A percentile compares a stretch with the other conserved stretches of the same genome.
These are phyloP conservation scores for Myxozyma nipponensis DNA, from an alignment of 805 yeast genomes.

Conservation along the genomic window DNA sequence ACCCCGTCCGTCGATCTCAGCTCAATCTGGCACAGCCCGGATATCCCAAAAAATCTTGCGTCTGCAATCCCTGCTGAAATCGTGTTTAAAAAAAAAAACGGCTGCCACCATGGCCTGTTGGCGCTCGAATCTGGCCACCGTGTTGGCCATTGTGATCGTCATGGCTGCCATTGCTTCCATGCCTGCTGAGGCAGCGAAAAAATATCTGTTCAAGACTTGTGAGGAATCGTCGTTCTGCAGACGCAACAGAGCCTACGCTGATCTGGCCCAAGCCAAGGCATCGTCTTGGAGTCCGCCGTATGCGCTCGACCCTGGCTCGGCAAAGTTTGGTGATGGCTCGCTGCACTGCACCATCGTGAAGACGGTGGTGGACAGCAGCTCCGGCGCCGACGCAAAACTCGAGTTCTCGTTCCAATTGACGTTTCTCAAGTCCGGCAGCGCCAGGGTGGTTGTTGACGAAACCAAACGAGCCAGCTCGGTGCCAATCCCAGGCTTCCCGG, in stretches of 20 bases:
- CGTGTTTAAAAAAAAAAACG: too few species aligned
- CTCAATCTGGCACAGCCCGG: too few species aligned
- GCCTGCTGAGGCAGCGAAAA: conserved; percentile 27
- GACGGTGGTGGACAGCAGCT: conserved; percentile 8
- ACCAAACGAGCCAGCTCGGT: conserved; percentile 38
- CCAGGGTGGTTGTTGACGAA: conserved; percentile 72
- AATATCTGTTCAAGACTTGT: conserved; percentile 61
- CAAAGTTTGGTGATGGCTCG: conserved; percentile 35
- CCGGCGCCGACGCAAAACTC: conserved; percentile 26
- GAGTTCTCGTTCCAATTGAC: conserved; percentile 56
- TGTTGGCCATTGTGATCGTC: neutral
- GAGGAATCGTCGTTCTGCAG: conserved; percentile 70
- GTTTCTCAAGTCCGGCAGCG: conserved; percentile 51
- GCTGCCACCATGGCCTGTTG: neutral
- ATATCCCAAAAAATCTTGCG: too few species aligned
- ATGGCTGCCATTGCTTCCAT: neutral
- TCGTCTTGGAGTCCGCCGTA: conserved; percentile 41
- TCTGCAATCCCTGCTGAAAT: too few species aligned
- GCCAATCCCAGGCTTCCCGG: conserved; percentile 30
- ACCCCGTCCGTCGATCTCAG: too few species aligned
- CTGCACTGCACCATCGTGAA: conserved; percentile 51
- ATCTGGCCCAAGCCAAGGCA: conserved; percentile 33
- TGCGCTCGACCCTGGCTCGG: conserved; percentile 38
- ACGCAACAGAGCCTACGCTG: conserved; percentile 64
- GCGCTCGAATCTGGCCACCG: neutral